Base-by-base conservation (phyloP, 805 yeast genomes). In the Kluyveromyces starmeri region DNA sequence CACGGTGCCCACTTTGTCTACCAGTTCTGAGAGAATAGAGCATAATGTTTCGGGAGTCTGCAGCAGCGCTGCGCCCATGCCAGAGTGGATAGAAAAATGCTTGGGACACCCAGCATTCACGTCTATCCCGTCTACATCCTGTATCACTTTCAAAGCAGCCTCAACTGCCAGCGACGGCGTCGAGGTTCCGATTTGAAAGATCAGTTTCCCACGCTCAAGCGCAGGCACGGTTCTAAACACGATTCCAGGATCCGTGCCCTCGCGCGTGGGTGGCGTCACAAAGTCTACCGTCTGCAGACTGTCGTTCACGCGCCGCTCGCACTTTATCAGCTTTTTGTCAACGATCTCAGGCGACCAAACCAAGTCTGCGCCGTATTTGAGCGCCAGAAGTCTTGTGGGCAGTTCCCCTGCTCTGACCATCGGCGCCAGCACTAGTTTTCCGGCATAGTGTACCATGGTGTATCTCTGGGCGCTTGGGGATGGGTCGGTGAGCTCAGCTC, bases 31-130 rank as follows among this genome's bases (percentile, higher is more conserved):
- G 40, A 92, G 60, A 20, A 92, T 92, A 11, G 68, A 67, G 44
- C 79, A 81, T 12, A 92, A 64, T 24, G 73, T 61, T 28, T 83
- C 95, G 0, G 97, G 96, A 0, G 88, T 83, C 20, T 68, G 64
- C 36, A 92, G 64, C 29, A 92, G 64, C 1, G 95, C 96, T 2
- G 97, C 95, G 4, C 98, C 98, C 97, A 92, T 92, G 1, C 98
- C 98, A 0, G 94, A 69, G 57, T 92, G 98, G 3, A 86, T 70
- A 1, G 94, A 82, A 50, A 92, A 92, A 46, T 86, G 96, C 55
- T 89, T 92, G 3, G 98, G 98, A 60, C 98, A 92, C 4, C 98
- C 98, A 19, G 95, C 85, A 56, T 92, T 92, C 38, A 92, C 69
- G 54, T 92, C 98, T 4, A 92, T 81, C 7, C 94, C 97, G 43